Percentiles rank a stretch among this genome's conserved stretches.
These are phyloP conservation scores for Penicillium sclerotiorum DNA, from an alignment of 2,329 filamentous ascomycete genomes.

Conservation along the genomic window DNA sequence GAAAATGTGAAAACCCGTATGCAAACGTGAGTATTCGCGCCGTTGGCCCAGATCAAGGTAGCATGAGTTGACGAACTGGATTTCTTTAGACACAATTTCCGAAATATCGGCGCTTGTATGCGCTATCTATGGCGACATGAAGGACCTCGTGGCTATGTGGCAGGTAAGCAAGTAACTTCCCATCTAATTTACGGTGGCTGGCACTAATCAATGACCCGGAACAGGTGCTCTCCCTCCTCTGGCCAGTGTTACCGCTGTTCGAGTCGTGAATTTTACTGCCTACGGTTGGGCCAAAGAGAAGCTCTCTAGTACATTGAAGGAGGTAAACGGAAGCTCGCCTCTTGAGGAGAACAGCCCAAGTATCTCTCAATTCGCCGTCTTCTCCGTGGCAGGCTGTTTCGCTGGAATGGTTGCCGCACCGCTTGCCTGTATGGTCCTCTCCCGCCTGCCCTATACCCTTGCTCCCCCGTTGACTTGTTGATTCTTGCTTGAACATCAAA, in stretches of 20 bases:
- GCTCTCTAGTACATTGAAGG: slow-evolving; percentile 43
- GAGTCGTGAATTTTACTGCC: slow-evolving; percentile 50
- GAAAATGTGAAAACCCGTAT: slow-evolving; percentile 54
- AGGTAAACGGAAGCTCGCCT: slow-evolving; percentile 45
- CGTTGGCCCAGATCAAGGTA: neutral
- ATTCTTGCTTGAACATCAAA: neutral
- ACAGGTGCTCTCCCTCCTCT: slow-evolving; percentile 49
- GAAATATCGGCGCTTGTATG: slow-evolving; percentile 45
- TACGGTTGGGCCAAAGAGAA: slow-evolving; percentile 48
- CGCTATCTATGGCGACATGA: slow-evolving; percentile 52
- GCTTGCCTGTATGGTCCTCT: slow-evolving; percentile 48
- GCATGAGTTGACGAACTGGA: slow-evolving; percentile 5
- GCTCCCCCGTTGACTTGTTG: neutral
- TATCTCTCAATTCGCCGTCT: slow-evolving; percentile 44
- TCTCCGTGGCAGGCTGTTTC: slow-evolving; percentile 45
- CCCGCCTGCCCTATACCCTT: neutral
- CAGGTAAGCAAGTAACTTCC: slow-evolving; percentile 38
- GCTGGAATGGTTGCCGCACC: slow-evolving; percentile 47
- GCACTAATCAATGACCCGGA: slow-evolving; percentile 1
- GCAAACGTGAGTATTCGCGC: slow-evolving; percentile 46
- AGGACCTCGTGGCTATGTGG: slow-evolving; percentile 51
- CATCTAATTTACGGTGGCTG: neutral
- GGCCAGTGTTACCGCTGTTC: slow-evolving; percentile 48
- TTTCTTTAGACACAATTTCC: slow-evolving; percentile 46
- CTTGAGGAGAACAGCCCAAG: slow-evolving; percentile 47